phyloP scores from a whole-genome alignment of 2,329 filamentous ascomycete genomes.

The Botryotinia narcissicola region DNA sequence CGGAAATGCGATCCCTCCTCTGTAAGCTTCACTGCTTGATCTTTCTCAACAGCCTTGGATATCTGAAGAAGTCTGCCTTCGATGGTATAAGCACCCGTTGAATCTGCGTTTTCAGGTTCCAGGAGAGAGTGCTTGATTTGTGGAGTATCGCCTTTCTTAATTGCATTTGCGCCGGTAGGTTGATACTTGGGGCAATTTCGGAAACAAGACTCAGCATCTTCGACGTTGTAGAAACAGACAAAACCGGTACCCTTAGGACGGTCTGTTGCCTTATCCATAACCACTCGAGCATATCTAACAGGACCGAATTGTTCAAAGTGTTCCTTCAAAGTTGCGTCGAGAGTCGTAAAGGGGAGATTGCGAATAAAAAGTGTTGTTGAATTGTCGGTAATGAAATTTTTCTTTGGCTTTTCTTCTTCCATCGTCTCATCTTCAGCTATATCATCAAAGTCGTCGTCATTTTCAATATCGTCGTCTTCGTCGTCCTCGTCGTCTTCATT shows the following conservation, averaged over 20 bases:
- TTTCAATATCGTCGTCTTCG: slow-evolving; percentile 42
- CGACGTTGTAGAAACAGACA: slow-evolving; percentile 80
- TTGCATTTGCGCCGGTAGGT: slow-evolving; percentile 41
- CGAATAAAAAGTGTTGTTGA: slow-evolving; percentile 84
- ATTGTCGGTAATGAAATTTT: slow-evolving; percentile 55
- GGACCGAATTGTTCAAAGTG: slow-evolving; percentile 87
- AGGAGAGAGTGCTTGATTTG: slow-evolving; percentile 75
- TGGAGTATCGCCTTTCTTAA: slow-evolving; percentile 38
- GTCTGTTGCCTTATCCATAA: slow-evolving; percentile 81
- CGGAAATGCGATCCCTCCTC: slow-evolving; percentile 62
- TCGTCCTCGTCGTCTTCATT: slow-evolving; percentile 37
- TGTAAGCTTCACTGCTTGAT: slow-evolving; percentile 73
- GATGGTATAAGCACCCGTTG: slow-evolving; percentile 81
- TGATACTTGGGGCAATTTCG: slow-evolving; percentile 66
- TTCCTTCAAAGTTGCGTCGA: slow-evolving; percentile 76
- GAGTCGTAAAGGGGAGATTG: slow-evolving; percentile 86
- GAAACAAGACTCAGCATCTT: slow-evolving; percentile 75
- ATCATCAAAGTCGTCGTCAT: slow-evolving; percentile 47
- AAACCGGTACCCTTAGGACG: slow-evolving; percentile 91
- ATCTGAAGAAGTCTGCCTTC: slow-evolving; percentile 86
- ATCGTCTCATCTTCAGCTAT: slow-evolving; percentile 40
- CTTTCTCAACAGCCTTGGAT: slow-evolving; percentile 78
- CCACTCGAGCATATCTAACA: slow-evolving; percentile 87
- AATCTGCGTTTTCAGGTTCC: slow-evolving; percentile 80
- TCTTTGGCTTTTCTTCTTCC: slow-evolving; percentile 41